Evolutionary conservation across 2,329 filamentous ascomycete species (phyloP).

Genomic region (Aspergillus eucalypticola): DNA sequence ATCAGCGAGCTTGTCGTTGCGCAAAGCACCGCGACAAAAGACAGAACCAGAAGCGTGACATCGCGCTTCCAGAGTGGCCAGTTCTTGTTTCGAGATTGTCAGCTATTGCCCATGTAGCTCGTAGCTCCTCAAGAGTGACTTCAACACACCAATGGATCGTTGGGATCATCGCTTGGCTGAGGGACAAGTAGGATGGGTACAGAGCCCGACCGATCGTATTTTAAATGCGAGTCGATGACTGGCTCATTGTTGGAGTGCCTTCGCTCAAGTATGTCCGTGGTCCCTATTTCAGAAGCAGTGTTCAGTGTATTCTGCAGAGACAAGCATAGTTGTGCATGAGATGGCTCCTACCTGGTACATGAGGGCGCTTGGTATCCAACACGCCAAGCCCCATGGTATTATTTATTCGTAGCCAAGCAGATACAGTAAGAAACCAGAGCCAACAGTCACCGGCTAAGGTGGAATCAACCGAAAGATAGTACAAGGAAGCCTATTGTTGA

Average conservation of each 20-base stretch:
- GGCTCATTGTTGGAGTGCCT: conserved; percentile 44
- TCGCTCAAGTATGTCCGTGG: conserved; percentile 63
- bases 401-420: conserved; percentile 31
- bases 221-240: conserved; percentile 54
- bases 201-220: conserved; percentile 69
- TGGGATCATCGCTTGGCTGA: conserved; percentile 86
- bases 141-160: conserved; percentile 71
- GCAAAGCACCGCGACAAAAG: conserved; percentile 77
- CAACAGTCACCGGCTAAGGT: background rate
- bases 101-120: background rate
- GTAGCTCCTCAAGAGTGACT: background rate
- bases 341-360: conserved; percentile 68
- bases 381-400: conserved; percentile 66
- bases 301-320: background rate
- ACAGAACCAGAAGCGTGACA: conserved; percentile 74
- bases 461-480: background rate
- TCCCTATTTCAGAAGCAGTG: conserved; percentile 28
- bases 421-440: no score
- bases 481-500: background rate
- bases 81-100: conserved; percentile 51
- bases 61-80: conserved; percentile 89
- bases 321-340: background rate
- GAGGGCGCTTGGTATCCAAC: conserved; percentile 63
- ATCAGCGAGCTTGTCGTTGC: conserved; percentile 82
- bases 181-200: conserved; percentile 79